These are phyloP conservation scores for Echinosophora koreensis DNA, from an alignment of 306 rosid species.

Conservation along the genomic window DNA sequence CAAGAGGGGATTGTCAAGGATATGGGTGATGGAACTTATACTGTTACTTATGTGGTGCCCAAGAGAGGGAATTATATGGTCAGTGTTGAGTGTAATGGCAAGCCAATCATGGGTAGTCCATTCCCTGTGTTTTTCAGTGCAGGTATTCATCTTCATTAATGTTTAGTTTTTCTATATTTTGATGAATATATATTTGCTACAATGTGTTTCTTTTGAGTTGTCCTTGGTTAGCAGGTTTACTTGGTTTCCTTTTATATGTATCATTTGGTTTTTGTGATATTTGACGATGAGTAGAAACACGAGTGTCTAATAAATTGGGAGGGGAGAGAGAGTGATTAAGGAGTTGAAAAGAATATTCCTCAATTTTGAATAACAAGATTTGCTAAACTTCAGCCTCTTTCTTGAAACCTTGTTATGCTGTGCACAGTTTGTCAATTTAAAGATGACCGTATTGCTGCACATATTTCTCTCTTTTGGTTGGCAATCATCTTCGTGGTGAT, in stretches of 20 bases:
- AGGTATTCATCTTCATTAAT: slow-evolving; percentile 60
- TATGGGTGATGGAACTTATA: slow-evolving; percentile 92
- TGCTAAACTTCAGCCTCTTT: neutral
- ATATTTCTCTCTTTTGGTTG: slow-evolving; percentile 26
- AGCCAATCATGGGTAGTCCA: slow-evolving; percentile 94
- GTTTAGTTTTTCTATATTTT: neutral
- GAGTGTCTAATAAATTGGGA: neutral
- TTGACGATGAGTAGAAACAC: neutral
- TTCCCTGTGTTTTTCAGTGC: slow-evolving; percentile 99
- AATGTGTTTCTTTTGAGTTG: slow-evolving; percentile 28
- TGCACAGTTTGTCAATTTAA: neutral
- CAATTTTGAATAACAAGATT: neutral
- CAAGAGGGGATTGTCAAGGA: slow-evolving; percentile 97
- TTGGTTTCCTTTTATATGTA: slow-evolving; percentile 4
- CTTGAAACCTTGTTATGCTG: slow-evolving; percentile 27
- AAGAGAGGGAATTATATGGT: slow-evolving; percentile 99
- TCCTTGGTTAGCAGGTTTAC: neutral
- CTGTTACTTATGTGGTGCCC: slow-evolving; percentile 91
- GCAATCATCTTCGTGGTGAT: neutral
- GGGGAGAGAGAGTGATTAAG: neutral
- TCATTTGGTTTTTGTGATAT: slow-evolving; percentile 20
- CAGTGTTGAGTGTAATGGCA: slow-evolving; percentile 86
- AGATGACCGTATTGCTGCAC: neutral
- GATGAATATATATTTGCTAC: slow-evolving; percentile 2
- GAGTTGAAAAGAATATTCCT: neutral